Base-by-base conservation (phyloP, 805 yeast species). In the Candida methanosorbosa region DNA sequence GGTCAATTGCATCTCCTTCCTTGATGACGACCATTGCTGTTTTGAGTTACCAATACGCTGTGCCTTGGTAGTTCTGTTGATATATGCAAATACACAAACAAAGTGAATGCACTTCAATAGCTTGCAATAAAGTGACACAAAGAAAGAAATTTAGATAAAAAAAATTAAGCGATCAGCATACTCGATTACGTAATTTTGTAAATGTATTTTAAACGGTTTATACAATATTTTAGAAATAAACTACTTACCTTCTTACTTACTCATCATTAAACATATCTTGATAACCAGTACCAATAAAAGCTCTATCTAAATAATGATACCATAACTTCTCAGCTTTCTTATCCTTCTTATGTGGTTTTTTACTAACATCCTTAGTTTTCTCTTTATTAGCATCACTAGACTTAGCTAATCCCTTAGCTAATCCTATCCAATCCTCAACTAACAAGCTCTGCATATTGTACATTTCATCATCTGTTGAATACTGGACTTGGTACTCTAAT, bases 211-310 rank as follows among this genome's bases (percentile, higher is more conserved):
- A n/a, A n/a, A n/a, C n/a, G n/a, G n/a, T n/a, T n/a, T n/a, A n/a
- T n/a, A n/a, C n/a, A n/a, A n/a, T n/a, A n/a, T n/a, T n/a, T n/a
- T n/a, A n/a, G n/a, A n/a, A n/a, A n/a, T n/a, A n/a, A n/a, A n/a
- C n/a, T n/a, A n/a, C n/a, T n/a, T n/a, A n/a, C n/a, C n/a, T n/a
- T n/a, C n/a, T 17, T 18, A 22, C 18, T 27, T 17, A 22, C 9
- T 17, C 29, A 30, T 15, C 17, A 20, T 22, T 25, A 17, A 66
- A 63, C 45, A 57, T 54, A 37, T 75, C 66, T 50, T 77, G 78
- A 52, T 82, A 82, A 14, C 76, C 81, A 4, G 83, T 67, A 35
- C 72, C 67, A 6, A 77, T 70, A 51, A 82, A 85, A 0, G 81
- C 77, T 45, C 77, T 64, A 37, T 67, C 62, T 38, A 78, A 49